Percentiles rank a stretch among this genome's conserved stretches.
These are phyloP conservation scores for Clarireedia homoeocarpa DNA, from an alignment of 2,329 filamentous ascomycete species.

Conservation along the genomic window DNA sequence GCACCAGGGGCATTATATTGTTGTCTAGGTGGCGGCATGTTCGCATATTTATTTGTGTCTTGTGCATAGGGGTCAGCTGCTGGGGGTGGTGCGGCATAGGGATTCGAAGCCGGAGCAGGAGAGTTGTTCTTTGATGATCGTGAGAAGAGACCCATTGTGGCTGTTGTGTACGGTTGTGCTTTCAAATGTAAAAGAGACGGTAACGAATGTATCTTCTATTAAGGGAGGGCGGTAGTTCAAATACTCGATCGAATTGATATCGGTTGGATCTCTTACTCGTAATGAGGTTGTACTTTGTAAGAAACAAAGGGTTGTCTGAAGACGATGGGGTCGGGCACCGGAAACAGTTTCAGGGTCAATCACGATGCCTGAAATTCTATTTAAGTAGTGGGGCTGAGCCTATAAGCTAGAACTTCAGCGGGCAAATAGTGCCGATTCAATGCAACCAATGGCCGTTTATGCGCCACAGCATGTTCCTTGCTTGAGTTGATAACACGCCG, in stretches of 20 bases:
- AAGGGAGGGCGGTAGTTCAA: neutral
- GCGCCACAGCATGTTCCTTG: too few relatives aligned
- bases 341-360: neutral
- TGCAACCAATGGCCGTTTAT: too few relatives aligned
- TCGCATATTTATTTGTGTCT: conserved; percentile 47
- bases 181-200: neutral
- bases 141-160: conserved; percentile 36
- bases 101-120: conserved; percentile 31
- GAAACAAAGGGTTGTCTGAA: neutral
- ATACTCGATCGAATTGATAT: neutral
- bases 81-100: conserved; percentile 27
- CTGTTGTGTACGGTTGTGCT: neutral
- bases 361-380: neutral
- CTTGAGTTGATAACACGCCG: too few relatives aligned
- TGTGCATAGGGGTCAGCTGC: conserved; percentile 51
- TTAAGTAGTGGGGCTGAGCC: neutral
- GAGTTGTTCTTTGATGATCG: conserved; percentile 40
- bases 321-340: neutral
- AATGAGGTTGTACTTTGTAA: neutral
- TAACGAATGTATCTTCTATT: neutral
- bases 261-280: neutral
- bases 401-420: neutral
- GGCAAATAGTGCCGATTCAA: neutral
- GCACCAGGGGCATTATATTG: conserved; percentile 24
- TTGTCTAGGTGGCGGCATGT: conserved; percentile 29